These are phyloP conservation scores for Acacia acuminata DNA, from an alignment of 306 rosid species.

Conservation along the genomic window DNA sequence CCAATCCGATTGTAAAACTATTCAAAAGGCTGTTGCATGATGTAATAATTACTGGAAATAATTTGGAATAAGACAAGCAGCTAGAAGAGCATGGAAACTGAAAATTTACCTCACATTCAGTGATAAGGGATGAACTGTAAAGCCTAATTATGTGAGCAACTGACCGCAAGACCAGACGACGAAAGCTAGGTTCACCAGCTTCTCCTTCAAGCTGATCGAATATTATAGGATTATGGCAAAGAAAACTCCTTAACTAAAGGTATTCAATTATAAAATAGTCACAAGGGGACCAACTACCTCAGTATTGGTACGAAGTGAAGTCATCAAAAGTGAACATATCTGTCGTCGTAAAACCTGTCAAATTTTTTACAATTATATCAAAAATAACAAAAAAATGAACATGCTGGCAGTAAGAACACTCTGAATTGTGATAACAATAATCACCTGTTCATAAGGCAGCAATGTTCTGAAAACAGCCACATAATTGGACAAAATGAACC, in stretches of 20 bases:
- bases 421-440: constrained; percentile 31
- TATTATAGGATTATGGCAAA: constrained; percentile 25
- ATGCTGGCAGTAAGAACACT: constrained; percentile 22
- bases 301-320: constrained; percentile 88
- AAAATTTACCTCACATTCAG: constrained; percentile 91
- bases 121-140: constrained; percentile 89
- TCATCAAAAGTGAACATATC: constrained; percentile 93
- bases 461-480: constrained; percentile 78
- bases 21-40: constrained; percentile 11
- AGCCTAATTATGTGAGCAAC: constrained; percentile 98
- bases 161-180: constrained; percentile 95
- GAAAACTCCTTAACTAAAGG: constrained; percentile 18
- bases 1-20: not conserved
- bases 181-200: constrained; percentile 90
- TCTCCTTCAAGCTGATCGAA: constrained; percentile 88
- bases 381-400: constrained; percentile 14
- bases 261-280: constrained; percentile 5
- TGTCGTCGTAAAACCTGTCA: constrained; percentile 76
- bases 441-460: constrained; percentile 90
- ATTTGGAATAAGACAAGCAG: constrained; percentile 8
- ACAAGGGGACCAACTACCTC: constrained; percentile 63
- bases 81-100: constrained; percentile 28
- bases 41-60: not conserved
- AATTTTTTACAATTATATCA: constrained; percentile 33
- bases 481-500: constrained; percentile 91